These are phyloP conservation scores for Colletotrichum musae DNA, from an alignment of 2,329 filamentous ascomycete species.

Conservation along the genomic window DNA sequence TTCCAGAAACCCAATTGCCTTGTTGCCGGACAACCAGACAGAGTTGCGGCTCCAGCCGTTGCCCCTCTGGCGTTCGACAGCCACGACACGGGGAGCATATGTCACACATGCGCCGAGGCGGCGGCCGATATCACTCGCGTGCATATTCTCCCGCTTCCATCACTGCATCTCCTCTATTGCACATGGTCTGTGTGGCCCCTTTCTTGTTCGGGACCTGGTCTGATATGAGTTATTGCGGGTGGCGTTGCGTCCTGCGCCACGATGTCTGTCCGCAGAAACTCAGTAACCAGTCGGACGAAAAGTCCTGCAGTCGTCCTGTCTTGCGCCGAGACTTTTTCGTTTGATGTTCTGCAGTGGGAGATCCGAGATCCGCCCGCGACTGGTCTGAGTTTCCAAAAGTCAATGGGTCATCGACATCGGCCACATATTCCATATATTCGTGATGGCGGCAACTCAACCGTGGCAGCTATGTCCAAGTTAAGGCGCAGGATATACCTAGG, in stretches of 20 bases:
- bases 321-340: neutral
- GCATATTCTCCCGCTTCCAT: no score
- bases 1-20: neutral
- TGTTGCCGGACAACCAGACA: neutral
- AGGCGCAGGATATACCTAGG: no score
- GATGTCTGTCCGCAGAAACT: neutral
- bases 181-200: no score
- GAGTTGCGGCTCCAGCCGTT: conserved; percentile 27
- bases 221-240: neutral
- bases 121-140: no score
- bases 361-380: no score
- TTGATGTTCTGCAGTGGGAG: neutral
- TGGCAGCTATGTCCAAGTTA: neutral
- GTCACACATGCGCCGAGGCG: no score
- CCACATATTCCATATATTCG: neutral
- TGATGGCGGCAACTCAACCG: neutral
- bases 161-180: no score
- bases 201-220: no score
- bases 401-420: neutral
- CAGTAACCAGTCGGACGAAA: neutral
- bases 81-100: no score
- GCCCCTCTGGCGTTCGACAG: neutral
- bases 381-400: neutral
- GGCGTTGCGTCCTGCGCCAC: neutral
- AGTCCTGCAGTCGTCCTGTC: neutral